These are phyloP conservation scores for Chamaecrista fasciculata DNA, from an alignment of 306 rosid species.

Conservation along the genomic window DNA sequence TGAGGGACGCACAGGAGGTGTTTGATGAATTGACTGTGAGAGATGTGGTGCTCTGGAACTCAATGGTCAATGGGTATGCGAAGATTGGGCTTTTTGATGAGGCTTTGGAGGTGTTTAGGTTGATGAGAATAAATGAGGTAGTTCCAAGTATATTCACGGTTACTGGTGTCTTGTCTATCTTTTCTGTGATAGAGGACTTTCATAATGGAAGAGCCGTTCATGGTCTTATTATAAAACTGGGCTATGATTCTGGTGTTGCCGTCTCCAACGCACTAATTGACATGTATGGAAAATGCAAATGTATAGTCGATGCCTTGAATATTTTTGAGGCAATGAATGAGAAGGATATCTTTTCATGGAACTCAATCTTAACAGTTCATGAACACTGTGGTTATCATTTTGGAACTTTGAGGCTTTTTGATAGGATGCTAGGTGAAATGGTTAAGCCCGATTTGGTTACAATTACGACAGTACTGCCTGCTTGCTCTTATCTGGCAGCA, in stretches of 20 bases:
- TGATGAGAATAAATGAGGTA: constrained; percentile 53
- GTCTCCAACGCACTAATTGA: constrained; percentile 78
- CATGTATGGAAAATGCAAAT: constrained; percentile 85
- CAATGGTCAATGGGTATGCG: constrained; percentile 75
- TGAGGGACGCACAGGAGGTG: constrained; percentile 59
- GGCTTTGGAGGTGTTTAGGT: constrained; percentile 62
- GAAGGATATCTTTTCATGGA: constrained; percentile 84
- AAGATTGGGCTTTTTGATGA: constrained; percentile 62
- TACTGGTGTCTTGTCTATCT: constrained; percentile 72
- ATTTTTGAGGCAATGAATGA: constrained; percentile 68
- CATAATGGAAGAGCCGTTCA: constrained; percentile 63
- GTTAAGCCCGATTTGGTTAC: constrained; percentile 75
- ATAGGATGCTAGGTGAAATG: constrained; percentile 53
- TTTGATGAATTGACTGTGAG: constrained; percentile 64
- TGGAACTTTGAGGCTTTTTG: constrained; percentile 58
- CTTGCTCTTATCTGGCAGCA: constrained; percentile 79
- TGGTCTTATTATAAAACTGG: constrained; percentile 58
- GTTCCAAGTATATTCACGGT: constrained; percentile 56
- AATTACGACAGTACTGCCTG: constrained; percentile 59
- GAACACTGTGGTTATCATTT: constrained; percentile 58
- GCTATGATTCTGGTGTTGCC: constrained; percentile 57
- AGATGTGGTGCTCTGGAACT: constrained; percentile 86
- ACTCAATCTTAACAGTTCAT: constrained; percentile 68
- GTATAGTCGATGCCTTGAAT: constrained; percentile 44
- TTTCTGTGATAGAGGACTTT: constrained; percentile 48